These are phyloP conservation scores for Rugonectria rugulosa DNA, from an alignment of 2,329 filamentous ascomycete species.

Conservation along the genomic window DNA sequence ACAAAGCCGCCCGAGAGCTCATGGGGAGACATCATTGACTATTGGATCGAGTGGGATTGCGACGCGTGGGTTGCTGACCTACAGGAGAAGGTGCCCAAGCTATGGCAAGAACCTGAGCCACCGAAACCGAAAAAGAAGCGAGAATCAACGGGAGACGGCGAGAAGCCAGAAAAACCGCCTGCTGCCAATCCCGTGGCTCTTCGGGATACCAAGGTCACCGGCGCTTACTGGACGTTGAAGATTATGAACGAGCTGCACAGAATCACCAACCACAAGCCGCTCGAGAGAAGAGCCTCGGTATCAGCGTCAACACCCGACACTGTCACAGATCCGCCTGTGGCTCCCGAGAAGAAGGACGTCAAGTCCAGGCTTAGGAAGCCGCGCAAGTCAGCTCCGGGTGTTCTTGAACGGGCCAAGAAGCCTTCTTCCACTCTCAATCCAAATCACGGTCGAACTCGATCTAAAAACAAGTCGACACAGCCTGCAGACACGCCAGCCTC, in stretches of 20 bases:
- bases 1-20: conserved; percentile 75
- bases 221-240: conserved; percentile 53
- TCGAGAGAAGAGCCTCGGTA: conserved; percentile 28
- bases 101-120: conserved; percentile 64
- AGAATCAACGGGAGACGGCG: conserved; percentile 39
- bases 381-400: conserved; percentile 52
- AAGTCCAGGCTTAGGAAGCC: conserved; percentile 42
- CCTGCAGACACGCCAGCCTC: not conserved
- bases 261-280: conserved; percentile 41
- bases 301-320: conserved; percentile 15
- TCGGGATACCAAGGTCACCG: conserved; percentile 56
- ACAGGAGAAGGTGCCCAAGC: conserved; percentile 62
- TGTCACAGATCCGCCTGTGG: conserved; percentile 7
- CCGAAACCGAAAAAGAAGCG: conserved; percentile 50
- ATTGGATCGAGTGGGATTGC: conserved; percentile 78
- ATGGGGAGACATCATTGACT: conserved; percentile 78
- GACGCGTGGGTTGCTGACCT: conserved; percentile 75
- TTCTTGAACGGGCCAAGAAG: conserved; percentile 40
- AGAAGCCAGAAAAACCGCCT: conserved; percentile 43
- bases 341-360: conserved; percentile 18
- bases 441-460: conserved; percentile 44
- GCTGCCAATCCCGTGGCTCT: conserved; percentile 51
- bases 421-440: conserved; percentile 47
- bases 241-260: conserved; percentile 50
- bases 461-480: conserved; percentile 27